Percentiles rank a stretch among this genome's conserved stretches.
phyloP scores from a whole-genome alignment of 164 flowering plant species.

The Berberis thunbergii region DNA sequence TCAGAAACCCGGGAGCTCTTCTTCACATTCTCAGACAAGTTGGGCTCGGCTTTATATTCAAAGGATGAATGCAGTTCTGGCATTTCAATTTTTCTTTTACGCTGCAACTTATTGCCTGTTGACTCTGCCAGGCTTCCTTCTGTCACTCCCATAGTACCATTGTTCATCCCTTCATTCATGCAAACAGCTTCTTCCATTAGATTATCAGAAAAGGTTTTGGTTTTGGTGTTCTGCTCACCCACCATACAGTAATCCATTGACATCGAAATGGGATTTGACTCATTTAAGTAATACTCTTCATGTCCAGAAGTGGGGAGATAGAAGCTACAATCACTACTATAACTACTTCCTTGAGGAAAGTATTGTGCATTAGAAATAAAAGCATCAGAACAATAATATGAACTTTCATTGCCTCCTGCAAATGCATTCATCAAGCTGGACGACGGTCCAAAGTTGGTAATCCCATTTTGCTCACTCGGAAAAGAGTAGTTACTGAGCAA shows the following conservation, averaged over 20 bases:
- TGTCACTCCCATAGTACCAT: constrained; percentile 18
- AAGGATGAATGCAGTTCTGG: constrained; percentile 1
- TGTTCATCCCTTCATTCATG: not conserved
- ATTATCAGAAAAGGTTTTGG: constrained; percentile 8
- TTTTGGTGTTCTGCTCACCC: constrained; percentile 14
- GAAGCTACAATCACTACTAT: constrained; percentile 10
- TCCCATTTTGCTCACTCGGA: constrained; percentile 14
- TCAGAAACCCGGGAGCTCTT: constrained; percentile 34
- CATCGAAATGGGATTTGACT: constrained; percentile 17
- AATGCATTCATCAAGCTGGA: constrained; percentile 11
- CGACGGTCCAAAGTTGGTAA: constrained; percentile 16
- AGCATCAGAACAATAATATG: constrained; percentile 19
- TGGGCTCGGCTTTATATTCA: constrained; percentile 12
- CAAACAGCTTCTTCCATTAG: constrained; percentile 17
- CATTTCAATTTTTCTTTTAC: constrained; percentile 14
- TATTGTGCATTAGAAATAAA: constrained; percentile 13
- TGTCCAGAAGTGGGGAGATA: constrained; percentile 15
- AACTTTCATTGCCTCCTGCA: constrained; percentile 14
- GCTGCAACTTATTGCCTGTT: constrained; percentile 11
- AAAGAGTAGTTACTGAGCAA: constrained; percentile 29
- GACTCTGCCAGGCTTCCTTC: constrained; percentile 11
- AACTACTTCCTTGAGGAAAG: constrained; percentile 25
- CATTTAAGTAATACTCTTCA: constrained; percentile 21
- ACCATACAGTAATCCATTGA: constrained; percentile 29
- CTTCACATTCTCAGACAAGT: constrained; percentile 22